Base-by-base conservation (phyloP, 164 flowering plant species). In the Berberis thunbergii region DNA sequence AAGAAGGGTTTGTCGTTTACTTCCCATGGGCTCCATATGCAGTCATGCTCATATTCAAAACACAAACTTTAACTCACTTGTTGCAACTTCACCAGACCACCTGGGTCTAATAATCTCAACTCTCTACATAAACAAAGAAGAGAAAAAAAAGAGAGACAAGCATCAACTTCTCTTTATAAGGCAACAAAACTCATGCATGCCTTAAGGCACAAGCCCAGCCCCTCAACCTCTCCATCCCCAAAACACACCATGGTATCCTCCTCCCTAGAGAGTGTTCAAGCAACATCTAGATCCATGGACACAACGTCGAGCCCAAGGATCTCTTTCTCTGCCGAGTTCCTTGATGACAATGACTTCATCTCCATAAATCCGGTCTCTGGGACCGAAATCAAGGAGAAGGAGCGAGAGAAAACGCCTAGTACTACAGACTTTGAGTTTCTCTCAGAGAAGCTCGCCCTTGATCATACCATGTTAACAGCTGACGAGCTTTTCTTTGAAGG, bases 401-500 rank as follows among this genome's bases (percentile, higher is more conserved):
- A 74, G 57, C 8, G 60, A 43, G 71, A 74, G 2, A 77, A 65
- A 41, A 58, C 71, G 38, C 12, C 69, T 10, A 75, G 65, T 42
- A 43, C 4, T 40, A 39, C 74, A 4, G 95, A 87, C 3, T 92
- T 92, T 61, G 98, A 92, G 84, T 92, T 92, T 62, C 81, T 87
- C 2, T 84, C 91, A 0, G 74, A 63, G 60, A 67, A 74, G 42
- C 60, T 52, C 11, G 64, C 77, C 39, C 49, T 75, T 41, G 54
- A 60, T 68, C 45, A 70, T 6, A 60, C 70, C 45, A 84, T 88
- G 87, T 39, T 83, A n/a, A 68, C 86, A 1, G 98, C 98, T 0
- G 98, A 92, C 57, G 96, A 92, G 79, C 81, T 92, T 55, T 84
- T 89, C 75, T 84, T 68, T 54, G 91, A 92, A 59, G 96, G 98